Evolutionary conservation across 345 rosid genomes (phyloP).

Genomic region (Salix arbutifolia): DNA sequence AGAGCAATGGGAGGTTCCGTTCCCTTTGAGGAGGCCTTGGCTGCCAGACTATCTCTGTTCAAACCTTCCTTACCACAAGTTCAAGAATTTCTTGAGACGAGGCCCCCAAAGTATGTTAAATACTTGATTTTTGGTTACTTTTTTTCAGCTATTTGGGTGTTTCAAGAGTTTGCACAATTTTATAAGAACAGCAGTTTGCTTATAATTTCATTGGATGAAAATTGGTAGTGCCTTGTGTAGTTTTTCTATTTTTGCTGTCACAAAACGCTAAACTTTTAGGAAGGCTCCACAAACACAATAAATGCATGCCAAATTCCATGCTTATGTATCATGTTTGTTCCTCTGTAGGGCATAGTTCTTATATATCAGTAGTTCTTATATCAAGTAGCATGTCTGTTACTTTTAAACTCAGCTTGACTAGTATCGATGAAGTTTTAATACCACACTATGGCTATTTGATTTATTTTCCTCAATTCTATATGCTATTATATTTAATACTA

Average conservation of each 20-base stretch:
- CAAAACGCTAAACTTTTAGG: background rate
- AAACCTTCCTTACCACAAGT: conserved; percentile 75
- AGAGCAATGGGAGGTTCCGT: conserved; percentile 98
- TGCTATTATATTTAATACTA: background rate
- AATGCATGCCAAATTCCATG: background rate
- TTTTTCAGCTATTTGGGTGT: background rate
- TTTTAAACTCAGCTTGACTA: background rate
- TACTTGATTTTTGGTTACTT: conserved; percentile 1
- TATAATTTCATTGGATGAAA: background rate
- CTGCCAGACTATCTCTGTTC: conserved; percentile 82
- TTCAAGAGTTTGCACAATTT: background rate
- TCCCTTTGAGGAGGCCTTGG: conserved; percentile 91
- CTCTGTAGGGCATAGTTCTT: background rate
- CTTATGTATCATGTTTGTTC: background rate
- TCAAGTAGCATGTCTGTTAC: background rate
- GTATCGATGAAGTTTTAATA: background rate
- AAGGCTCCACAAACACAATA: background rate
- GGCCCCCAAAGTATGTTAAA: conserved; percentile 66
- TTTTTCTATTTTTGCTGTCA: background rate
- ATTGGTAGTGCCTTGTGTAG: background rate
- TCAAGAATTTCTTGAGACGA: conserved; percentile 65
- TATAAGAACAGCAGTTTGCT: background rate
- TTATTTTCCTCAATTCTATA: background rate
- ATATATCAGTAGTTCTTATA: background rate
- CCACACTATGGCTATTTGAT: background rate